Percentiles rank a stretch among this genome's conserved stretches.
Evolutionary conservation across 169 alveolate genomes (phyloP).

Genomic region (Plasmodium vinckei): DNA sequence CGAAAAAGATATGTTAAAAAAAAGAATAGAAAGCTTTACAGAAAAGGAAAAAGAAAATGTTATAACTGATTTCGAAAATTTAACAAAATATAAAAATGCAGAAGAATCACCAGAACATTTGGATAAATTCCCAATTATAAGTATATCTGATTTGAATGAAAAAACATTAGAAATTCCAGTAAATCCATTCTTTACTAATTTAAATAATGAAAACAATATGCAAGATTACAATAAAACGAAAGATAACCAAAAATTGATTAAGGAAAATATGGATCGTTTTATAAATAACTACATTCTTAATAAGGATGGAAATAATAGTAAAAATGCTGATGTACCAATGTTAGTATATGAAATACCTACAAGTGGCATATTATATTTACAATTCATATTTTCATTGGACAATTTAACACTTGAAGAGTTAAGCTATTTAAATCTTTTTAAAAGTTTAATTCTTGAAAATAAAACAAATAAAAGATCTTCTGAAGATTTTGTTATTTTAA

Average conservation of each 20-base stretch:
- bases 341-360: conserved; percentile 82
- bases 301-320: conserved; percentile 5
- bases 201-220: conserved; percentile 27
- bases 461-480: conserved; percentile 80
- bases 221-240: conserved; percentile 16
- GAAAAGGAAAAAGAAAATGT: conserved; percentile 80
- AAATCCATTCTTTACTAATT: conserved; percentile 54
- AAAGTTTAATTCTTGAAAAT: conserved; percentile 80
- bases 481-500: conserved; percentile 81
- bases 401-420: conserved; percentile 81
- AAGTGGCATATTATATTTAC: conserved; percentile 84
- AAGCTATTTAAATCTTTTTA: conserved; percentile 77
- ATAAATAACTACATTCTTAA: conserved; percentile 27
- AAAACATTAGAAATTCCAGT: conserved; percentile 83
- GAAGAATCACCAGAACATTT: conserved; percentile 78
- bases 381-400: conserved; percentile 80
- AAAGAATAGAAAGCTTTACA: conserved; percentile 72
- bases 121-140: conserved; percentile 79
- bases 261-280: conserved; percentile 24
- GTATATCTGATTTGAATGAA: conserved; percentile 79
- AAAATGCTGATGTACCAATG: conserved; percentile 39
- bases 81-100: conserved; percentile 75
- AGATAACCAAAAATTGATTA: conserved; percentile 14
- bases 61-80: conserved; percentile 75
- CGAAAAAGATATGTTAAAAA: conserved; percentile 59